A percentile compares a stretch with the other conserved stretches of the same genome.
These are phyloP conservation scores for Rubia tinctorum DNA, from an alignment of 305 asterid species.

Conservation along the genomic window DNA sequence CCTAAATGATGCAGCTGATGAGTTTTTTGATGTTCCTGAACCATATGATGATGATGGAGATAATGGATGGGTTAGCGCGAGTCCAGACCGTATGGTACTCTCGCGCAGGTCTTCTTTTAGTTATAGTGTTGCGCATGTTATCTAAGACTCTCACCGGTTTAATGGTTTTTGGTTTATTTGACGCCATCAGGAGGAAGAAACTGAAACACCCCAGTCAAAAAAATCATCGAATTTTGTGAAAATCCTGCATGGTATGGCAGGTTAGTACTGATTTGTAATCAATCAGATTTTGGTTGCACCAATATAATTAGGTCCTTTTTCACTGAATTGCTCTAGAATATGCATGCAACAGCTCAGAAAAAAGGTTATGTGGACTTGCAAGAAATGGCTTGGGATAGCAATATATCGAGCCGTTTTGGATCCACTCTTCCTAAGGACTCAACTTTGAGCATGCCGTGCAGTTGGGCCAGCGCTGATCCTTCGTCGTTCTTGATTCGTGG, in stretches of 20 bases:
- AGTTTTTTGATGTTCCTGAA: conserved; percentile 82
- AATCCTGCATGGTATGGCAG: conserved; percentile 65
- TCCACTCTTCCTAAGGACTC: conserved; percentile 70
- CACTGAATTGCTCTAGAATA: background rate
- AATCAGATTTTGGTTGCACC: background rate
- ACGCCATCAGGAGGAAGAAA: conserved; percentile 41
- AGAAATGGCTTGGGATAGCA: conserved; percentile 53
- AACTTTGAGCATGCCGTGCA: conserved; percentile 51
- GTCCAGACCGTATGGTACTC: conserved; percentile 50
- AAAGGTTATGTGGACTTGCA: conserved; percentile 72
- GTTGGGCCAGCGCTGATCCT: conserved; percentile 80
- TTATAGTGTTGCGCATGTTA: background rate
- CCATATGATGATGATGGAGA: conserved; percentile 57
- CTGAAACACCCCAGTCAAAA: conserved; percentile 36
- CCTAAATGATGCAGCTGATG: conserved; percentile 67
- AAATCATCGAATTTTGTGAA: conserved; percentile 67
- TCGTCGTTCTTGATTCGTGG: conserved; percentile 76
- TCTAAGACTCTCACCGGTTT: background rate
- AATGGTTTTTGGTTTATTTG: background rate
- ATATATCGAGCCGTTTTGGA: conserved; percentile 45
- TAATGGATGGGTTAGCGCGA: conserved; percentile 36
- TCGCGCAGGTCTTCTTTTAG: background rate
- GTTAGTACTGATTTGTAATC: conserved; percentile 29
- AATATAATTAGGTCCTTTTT: background rate
- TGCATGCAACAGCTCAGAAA: conserved; percentile 51